Conservation (phyloP, 495 filamentous ascomycete species). For the Pyronema domesticum region DNA sequence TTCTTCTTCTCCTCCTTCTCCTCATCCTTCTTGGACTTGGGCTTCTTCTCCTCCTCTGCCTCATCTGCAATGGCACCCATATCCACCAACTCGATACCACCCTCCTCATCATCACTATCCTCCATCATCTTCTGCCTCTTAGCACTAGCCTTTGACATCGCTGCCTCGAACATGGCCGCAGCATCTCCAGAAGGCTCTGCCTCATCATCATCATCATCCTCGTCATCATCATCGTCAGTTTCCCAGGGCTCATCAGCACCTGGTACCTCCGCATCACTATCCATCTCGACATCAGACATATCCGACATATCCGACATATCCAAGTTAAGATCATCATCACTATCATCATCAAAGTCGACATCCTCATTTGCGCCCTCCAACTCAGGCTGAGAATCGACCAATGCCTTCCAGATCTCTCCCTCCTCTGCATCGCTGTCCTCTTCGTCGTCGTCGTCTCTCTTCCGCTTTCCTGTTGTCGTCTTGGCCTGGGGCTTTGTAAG, state of each 20-base stretch:
- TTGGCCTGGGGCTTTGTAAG: slow-evolving; percentile 52
- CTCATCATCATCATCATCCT: slow-evolving; percentile 31
- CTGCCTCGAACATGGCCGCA: slow-evolving; percentile 33
- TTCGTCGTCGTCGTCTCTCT: slow-evolving; percentile 29
- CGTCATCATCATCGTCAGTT: slow-evolving; percentile 28
- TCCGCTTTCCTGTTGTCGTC: slow-evolving; percentile 33
- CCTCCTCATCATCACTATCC: slow-evolving; percentile 1
- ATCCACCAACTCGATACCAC: slow-evolving; percentile 11
- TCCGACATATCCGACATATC: slow-evolving; percentile 30
- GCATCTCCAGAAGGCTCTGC: slow-evolving; percentile 32
- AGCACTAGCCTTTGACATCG: slow-evolving; percentile 37
- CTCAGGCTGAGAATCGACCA: slow-evolving; percentile 64
- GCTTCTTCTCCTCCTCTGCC: slow-evolving; percentile 25
- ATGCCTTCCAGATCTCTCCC: slow-evolving; percentile 81
- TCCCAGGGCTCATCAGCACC: slow-evolving; percentile 31
- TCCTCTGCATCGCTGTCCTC: slow-evolving; percentile 39
- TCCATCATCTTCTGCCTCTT: slow-evolving; percentile 35
- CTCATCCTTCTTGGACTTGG: background rate
- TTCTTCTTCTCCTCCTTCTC: slow-evolving; percentile 32
- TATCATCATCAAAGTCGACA: slow-evolving; percentile 47
- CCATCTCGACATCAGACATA: slow-evolving; percentile 32
- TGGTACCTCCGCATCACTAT: slow-evolving; percentile 35
- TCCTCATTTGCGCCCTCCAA: slow-evolving; percentile 50
- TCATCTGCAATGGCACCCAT: slow-evolving; percentile 16
- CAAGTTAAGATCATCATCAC: slow-evolving; percentile 34